A percentile compares a stretch with the other conserved stretches of the same genome.
phyloP scores from a whole-genome alignment of 2,329 filamentous ascomycete species.

The Aspergillus caelatus region DNA sequence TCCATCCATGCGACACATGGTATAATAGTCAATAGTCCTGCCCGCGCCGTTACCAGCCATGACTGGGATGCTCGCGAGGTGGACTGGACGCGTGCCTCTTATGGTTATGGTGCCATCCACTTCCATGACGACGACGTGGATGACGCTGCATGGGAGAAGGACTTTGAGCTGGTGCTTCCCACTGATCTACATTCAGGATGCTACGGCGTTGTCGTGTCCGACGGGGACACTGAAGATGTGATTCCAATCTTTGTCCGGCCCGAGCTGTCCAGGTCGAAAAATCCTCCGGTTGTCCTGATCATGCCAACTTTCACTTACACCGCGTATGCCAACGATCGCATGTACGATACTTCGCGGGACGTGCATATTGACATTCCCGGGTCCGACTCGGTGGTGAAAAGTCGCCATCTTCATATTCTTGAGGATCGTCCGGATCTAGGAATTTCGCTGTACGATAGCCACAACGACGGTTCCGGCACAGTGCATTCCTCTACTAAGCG shows the following conservation, averaged over 20 bases:
- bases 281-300: constrained; percentile 31
- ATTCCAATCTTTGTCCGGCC: no score
- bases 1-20: no score
- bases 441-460: constrained; percentile 42
- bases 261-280: background rate
- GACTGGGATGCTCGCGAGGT: constrained; percentile 36
- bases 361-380: constrained; percentile 26
- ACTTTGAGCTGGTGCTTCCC: constrained; percentile 30
- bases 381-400: constrained; percentile 10
- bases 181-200: constrained; percentile 26
- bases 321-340: constrained; percentile 44
- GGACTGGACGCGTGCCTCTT: constrained; percentile 37
- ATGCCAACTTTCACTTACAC: constrained; percentile 43
- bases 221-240: no score
- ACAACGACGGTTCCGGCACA: constrained; percentile 38
- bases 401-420: constrained; percentile 23
- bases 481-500: no score
- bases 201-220: no score
- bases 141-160: constrained; percentile 39
- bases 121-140: constrained; percentile 45
- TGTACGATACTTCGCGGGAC: constrained; percentile 35
- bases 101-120: constrained; percentile 42
- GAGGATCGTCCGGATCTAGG: constrained; percentile 38
- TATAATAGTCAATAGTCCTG: constrained; percentile 33
- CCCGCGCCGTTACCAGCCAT: constrained; percentile 36